Conservation (phyloP, 148 eudicot species). For the Fagopyrum esculentum region DNA sequence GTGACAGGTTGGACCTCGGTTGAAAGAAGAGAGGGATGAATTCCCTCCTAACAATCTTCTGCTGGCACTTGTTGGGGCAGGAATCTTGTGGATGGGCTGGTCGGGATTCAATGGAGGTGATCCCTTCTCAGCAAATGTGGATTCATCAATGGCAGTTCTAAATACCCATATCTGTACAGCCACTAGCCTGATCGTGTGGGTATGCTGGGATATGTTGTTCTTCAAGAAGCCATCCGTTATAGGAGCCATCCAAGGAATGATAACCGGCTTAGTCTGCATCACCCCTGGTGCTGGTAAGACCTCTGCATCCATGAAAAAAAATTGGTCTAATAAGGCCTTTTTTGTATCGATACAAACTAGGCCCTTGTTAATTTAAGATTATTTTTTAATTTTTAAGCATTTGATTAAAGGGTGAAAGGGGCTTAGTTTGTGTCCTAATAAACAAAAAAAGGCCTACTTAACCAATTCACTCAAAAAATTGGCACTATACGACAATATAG, state of each 20-base stretch:
- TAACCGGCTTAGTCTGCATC: conserved; percentile 24
- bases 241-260: conserved; percentile 28
- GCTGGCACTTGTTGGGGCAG: conserved; percentile 20
- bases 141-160: conserved; percentile 24
- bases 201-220: conserved; percentile 22
- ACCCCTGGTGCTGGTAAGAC: conserved; percentile 21
- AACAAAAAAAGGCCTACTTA: neutral
- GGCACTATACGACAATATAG: no score
- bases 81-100: conserved; percentile 26
- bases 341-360: no score
- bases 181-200: conserved; percentile 27
- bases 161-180: conserved; percentile 25
- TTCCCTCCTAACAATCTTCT: conserved; percentile 22
- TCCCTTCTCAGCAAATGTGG: conserved; percentile 21
- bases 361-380: no score
- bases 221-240: conserved; percentile 25
- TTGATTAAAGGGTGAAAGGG: no score
- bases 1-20: conserved; percentile 21
- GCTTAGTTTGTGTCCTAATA: no score
- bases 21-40: conserved; percentile 16
- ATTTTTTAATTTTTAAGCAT: no score
- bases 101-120: conserved; percentile 23
- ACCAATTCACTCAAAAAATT: neutral
- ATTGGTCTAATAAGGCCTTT: no score
- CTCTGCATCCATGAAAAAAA: no score